These are phyloP conservation scores for Lentinula lateritia DNA, from an alignment of 768 basidiomycete species.

Conservation along the genomic window DNA sequence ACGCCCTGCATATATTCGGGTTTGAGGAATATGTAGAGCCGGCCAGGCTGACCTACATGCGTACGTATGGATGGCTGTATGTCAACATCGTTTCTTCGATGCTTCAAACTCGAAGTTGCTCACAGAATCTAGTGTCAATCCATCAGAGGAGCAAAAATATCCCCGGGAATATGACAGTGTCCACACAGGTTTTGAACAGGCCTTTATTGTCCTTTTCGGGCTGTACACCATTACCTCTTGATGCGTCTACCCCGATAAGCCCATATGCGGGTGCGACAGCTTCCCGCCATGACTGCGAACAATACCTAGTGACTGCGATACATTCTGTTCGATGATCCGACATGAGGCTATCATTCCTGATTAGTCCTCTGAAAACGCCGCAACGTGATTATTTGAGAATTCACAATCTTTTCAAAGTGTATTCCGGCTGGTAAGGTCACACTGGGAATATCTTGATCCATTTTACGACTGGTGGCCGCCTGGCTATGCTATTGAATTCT, in stretches of 20 bases:
- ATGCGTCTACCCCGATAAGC: not conserved
- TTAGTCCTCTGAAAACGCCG: not conserved
- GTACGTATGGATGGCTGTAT: not conserved
- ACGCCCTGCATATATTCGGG: not conserved
- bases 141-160: not conserved
- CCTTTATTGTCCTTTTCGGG: not conserved
- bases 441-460: not conserved
- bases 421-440: not conserved
- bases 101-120: not conserved
- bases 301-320: not conserved
- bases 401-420: not conserved
- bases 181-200: not conserved
- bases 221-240: not conserved
- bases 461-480: too few species aligned
- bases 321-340: not conserved
- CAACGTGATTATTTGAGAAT: not conserved
- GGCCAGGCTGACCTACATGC: too few species aligned
- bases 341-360: constrained; percentile 3
- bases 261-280: not conserved
- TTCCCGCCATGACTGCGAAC: not conserved
- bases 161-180: not conserved
- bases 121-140: not conserved
- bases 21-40: not conserved
- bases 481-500: too few species aligned
- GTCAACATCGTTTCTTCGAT: not conserved